Percentiles rank a stretch among this genome's conserved stretches.
These are phyloP conservation scores for Leavenworthia alabamica DNA, from an alignment of 345 rosid species.

Conservation along the genomic window DNA sequence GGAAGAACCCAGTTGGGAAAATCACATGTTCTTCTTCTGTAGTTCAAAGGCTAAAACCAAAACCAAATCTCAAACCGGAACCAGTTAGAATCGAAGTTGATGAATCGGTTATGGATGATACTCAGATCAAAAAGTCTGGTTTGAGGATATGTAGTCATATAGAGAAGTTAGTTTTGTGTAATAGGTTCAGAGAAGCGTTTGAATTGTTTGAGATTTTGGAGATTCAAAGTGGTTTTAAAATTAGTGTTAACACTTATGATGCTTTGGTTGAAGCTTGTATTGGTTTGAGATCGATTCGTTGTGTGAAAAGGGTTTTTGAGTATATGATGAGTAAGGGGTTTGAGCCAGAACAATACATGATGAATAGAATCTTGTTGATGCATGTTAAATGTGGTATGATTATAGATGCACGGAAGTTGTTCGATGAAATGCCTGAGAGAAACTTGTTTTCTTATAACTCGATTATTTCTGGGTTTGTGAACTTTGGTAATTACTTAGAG, in stretches of 20 bases:
- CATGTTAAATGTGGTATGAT: constrained; percentile 72
- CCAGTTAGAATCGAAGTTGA: constrained; percentile 26
- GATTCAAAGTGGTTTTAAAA: constrained; percentile 41
- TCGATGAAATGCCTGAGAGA: constrained; percentile 72
- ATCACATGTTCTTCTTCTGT: constrained; percentile 46
- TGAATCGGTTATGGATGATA: constrained; percentile 20
- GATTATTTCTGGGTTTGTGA: constrained; percentile 55
- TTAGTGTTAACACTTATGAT: constrained; percentile 55
- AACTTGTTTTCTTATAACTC: constrained; percentile 59
- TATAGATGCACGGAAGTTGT: constrained; percentile 56
- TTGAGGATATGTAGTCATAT: constrained; percentile 62
- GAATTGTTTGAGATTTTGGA: constrained; percentile 79
- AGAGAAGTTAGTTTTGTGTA: constrained; percentile 56
- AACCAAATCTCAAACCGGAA: constrained; percentile 48
- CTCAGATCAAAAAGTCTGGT: constrained; percentile 37
- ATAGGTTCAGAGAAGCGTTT: constrained; percentile 57
- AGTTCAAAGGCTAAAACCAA: constrained; percentile 47
- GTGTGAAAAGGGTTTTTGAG: constrained; percentile 55
- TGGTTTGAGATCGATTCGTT: constrained; percentile 57
- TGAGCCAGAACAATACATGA: constrained; percentile 54
- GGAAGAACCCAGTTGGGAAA: constrained; percentile 36
- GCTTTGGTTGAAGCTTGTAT: constrained; percentile 73
- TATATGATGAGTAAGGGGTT: constrained; percentile 50
- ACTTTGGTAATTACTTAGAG: constrained; percentile 49
- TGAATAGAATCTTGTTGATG: constrained; percentile 66